Base-by-base conservation (phyloP, 2,329 filamentous ascomycete species). In the Pseudogymnoascus sp. region DNA sequence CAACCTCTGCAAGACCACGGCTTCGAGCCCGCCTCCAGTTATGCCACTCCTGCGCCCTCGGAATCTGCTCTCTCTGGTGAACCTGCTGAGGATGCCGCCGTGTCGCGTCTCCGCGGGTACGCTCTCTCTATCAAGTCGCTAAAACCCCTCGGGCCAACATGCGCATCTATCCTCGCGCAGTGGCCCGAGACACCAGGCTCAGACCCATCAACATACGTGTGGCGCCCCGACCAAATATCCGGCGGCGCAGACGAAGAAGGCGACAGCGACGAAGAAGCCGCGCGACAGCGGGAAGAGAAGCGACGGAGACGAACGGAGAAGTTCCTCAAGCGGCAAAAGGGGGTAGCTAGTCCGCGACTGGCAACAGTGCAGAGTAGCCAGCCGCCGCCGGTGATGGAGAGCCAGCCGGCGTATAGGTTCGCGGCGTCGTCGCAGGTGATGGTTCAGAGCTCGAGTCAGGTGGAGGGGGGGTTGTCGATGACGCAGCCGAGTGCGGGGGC, bases 401-500 rank as follows among this genome's bases (percentile, higher is more conserved):
- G 31, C 12, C 34, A 23, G 59, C 34, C 37, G 11, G 16, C 59
- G 18, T 60, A 21, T 60, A 40, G 31, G 4, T 60, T 40, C 4
- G 59, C 34, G 18, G 34, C 59, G 31, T 37, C 56, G 28, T 36
- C 23, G 10, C 34, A 37, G 18, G 59, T 37, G 16, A 23, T 8
- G 10, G 59, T 37, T 10, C 14, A n/a, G 23, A 62, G 40, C 42
- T 38, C 46, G 25, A 53, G 46, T 31, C 73, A 73, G 50, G 59
- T 65, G 3, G 63, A 67, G 12, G 67, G 65, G 59, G 70, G 73
- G 10, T 4, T 74, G 1, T 68, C 72, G 11, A 74, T 73, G 71
- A 74, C 80, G n/a, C 81, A 83, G 70, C 80, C 81, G 11, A 73
- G 79, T 21, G 66, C 76, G n/a, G 81, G 81, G 1, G 67, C 71